Evolutionary conservation across 768 basidiomycete genomes (phyloP).

Genomic region (Boletus bicolor): DNA sequence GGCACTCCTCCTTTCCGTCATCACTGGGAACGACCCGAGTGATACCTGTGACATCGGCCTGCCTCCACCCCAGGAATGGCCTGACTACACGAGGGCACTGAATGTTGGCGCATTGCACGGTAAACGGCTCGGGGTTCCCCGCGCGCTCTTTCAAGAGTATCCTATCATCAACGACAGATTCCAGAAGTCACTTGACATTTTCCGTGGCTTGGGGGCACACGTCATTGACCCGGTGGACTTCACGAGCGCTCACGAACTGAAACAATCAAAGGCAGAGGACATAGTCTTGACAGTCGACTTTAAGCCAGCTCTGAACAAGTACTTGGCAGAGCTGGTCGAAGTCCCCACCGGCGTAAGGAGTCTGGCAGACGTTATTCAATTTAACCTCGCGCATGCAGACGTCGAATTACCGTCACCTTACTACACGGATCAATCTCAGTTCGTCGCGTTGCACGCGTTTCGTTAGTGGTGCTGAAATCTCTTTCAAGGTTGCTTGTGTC

Average conservation of each 20-base stretch:
- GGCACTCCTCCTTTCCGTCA: conserved; percentile 37
- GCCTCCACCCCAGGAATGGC: conserved; percentile 45
- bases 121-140: conserved; percentile 45
- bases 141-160: conserved; percentile 28
- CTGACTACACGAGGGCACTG: conserved; percentile 55
- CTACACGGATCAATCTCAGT: conserved; percentile 38
- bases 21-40: conserved; percentile 41
- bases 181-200: conserved; percentile 36
- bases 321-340: conserved; percentile 42
- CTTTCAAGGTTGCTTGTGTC: conserved; percentile 22
- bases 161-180: conserved; percentile 35
- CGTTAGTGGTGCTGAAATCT: conserved; percentile 2
- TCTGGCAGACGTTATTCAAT: conserved; percentile 56
- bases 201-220: conserved; percentile 40
- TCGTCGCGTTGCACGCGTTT: conserved; percentile 3
- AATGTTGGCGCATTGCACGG: conserved; percentile 42
- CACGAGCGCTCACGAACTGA: conserved; percentile 49
- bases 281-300: conserved; percentile 55
- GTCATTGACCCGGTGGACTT: conserved; percentile 64
- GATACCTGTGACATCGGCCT: conserved; percentile 39
- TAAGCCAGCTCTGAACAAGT: conserved; percentile 48
- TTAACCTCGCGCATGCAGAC: conserved; percentile 50
- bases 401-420: conserved; percentile 41
- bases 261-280: conserved; percentile 49
- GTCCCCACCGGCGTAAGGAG: conserved; percentile 60